Conservation (phyloP, 2,329 filamentous ascomycete species). For the Aspergillus fumigatus region DNA sequence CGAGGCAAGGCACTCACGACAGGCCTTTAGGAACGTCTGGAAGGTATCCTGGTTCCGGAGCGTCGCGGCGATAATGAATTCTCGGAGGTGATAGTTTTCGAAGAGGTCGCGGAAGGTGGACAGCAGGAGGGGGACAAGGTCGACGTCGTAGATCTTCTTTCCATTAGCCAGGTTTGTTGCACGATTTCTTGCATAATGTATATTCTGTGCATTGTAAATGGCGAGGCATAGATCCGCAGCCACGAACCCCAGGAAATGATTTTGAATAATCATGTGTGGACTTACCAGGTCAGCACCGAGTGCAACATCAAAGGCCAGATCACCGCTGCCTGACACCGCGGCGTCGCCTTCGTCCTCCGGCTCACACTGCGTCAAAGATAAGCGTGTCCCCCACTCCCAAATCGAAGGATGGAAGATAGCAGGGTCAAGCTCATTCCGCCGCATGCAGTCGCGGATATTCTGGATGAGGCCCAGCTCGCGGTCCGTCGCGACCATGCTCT, state of each 20-base stretch:
- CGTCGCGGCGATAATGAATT: conserved; percentile 57
- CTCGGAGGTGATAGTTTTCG: conserved; percentile 46
- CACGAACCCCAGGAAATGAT: not conserved
- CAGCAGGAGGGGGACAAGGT: conserved; percentile 54
- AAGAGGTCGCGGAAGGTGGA: conserved; percentile 55
- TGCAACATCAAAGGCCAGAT: conserved; percentile 33
- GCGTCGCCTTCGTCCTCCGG: conserved; percentile 6
- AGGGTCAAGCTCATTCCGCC: conserved; percentile 26
- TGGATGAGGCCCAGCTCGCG: conserved; percentile 48
- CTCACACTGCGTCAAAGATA: conserved; percentile 6
- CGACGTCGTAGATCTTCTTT: conserved; percentile 57
- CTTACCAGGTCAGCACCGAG: conserved; percentile 41
- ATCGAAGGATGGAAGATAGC: conserved; percentile 27
- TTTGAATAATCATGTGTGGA: not conserved
- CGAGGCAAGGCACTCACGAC: conserved; percentile 44
- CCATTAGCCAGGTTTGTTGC: not conserved
- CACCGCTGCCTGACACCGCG: not conserved
- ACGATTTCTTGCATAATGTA: not conserved
- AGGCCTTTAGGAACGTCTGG: conserved; percentile 53
- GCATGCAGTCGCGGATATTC: conserved; percentile 35
- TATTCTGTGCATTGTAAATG: not conserved
- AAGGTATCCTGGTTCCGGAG: conserved; percentile 61
- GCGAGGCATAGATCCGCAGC: not conserved
- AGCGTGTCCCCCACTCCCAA: conserved; percentile 41
- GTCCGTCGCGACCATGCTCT: conserved; percentile 57